phyloP scores from a whole-genome alignment of 306 rosid species.

The Castanea crenata region DNA sequence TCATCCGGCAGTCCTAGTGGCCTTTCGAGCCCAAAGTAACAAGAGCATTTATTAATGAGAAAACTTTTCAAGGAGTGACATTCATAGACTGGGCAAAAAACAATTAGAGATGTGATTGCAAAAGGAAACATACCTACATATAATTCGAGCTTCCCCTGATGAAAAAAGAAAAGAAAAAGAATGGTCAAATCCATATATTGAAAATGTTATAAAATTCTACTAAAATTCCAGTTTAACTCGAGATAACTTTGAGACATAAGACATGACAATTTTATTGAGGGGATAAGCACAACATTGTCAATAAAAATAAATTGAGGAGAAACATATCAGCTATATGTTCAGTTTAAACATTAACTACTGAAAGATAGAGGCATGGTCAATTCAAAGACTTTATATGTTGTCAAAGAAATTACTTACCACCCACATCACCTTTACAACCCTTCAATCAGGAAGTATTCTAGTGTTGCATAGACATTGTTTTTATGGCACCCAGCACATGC shows the following conservation, averaged over 20 bases:
- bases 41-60: background rate
- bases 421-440: conserved; percentile 56
- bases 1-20: conserved; percentile 38
- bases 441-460: conserved; percentile 64
- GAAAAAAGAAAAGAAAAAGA: conserved; percentile 3
- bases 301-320: background rate
- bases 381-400: background rate
- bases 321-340: background rate
- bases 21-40: conserved; percentile 32
- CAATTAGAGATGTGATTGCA: background rate
- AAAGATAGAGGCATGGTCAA: background rate
- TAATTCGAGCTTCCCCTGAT: conserved; percentile 53
- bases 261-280: background rate
- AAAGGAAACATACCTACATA: conserved; percentile 49
- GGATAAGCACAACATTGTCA: background rate
- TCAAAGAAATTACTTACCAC: conserved; percentile 45
- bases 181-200: conserved; percentile 2
- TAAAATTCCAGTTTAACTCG: background rate
- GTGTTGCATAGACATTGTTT: conserved; percentile 47
- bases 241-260: background rate
- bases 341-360: background rate
- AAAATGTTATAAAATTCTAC: background rate
- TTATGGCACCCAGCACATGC: conserved; percentile 48
- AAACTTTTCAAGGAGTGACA: background rate
- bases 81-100: background rate